Evolutionary conservation across 345 rosid genomes (phyloP).

Genomic region (Ceriops zippeliana): DNA sequence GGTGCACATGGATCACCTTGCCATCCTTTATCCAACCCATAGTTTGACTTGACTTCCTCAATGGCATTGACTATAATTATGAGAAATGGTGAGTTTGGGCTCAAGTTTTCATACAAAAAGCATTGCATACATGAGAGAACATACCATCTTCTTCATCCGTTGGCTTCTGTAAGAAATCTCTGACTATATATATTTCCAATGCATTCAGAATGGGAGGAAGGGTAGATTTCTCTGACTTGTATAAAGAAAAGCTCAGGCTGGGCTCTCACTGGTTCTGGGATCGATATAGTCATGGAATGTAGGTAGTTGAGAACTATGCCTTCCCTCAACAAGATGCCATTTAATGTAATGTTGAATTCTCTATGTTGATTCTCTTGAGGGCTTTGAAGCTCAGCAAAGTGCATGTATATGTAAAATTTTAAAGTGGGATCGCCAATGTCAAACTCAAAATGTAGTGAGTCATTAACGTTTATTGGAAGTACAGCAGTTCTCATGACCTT

Average conservation of each 20-base stretch:
- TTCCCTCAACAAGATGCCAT: slow-evolving; percentile 11
- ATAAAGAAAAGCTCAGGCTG: slow-evolving; percentile 18
- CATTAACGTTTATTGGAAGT: slow-evolving; percentile 5
- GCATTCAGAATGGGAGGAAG: slow-evolving; percentile 36
- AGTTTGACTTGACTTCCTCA: slow-evolving; percentile 23
- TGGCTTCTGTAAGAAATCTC: slow-evolving; percentile 10
- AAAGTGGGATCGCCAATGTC: slow-evolving; percentile 15
- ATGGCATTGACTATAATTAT: slow-evolving; percentile 20
- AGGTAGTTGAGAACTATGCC: slow-evolving; percentile 16
- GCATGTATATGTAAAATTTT: slow-evolving; percentile 25
- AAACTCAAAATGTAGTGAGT: slow-evolving; percentile 12
- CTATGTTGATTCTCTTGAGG: slow-evolving; percentile 12
- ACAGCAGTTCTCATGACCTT: slow-evolving; percentile 31
- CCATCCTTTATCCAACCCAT: slow-evolving; percentile 19
- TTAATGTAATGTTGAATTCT: slow-evolving; percentile 20
- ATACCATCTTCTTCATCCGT: slow-evolving; percentile 30
- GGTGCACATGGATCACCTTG: slow-evolving; percentile 36
- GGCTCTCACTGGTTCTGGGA: slow-evolving; percentile 16
- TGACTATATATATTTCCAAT: slow-evolving; percentile 22
- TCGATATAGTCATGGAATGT: slow-evolving; percentile 10
- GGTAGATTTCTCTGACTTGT: slow-evolving; percentile 21
- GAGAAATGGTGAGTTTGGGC: not conserved
- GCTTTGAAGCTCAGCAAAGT: slow-evolving; percentile 30
- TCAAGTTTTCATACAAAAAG: not conserved
- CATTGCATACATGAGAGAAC: not conserved